These are phyloP conservation scores for Chlorociboria aeruginascens DNA, from an alignment of 495 filamentous ascomycete species.

Conservation along the genomic window DNA sequence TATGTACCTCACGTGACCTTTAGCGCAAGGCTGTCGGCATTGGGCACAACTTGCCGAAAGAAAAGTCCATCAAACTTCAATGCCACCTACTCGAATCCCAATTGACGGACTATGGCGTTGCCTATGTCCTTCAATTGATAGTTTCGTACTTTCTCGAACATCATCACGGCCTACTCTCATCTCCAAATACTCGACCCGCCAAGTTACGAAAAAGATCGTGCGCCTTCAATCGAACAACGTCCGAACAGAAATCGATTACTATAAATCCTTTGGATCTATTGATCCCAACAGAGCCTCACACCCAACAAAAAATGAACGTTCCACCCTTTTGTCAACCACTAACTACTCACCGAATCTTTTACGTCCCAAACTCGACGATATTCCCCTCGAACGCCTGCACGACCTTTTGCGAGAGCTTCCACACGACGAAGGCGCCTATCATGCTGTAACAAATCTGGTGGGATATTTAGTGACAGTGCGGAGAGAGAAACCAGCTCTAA, in stretches of 20 bases:
- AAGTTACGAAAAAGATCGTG: too few relatives aligned
- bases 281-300: too few relatives aligned
- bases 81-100: slow-evolving; percentile 24
- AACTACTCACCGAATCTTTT: too few relatives aligned
- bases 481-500: slow-evolving; percentile 47
- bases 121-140: slow-evolving; percentile 48
- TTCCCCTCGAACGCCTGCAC: slow-evolving; percentile 26
- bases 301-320: too few relatives aligned
- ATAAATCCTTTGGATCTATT: too few relatives aligned
- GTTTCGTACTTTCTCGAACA: slow-evolving; percentile 16
- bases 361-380: background rate
- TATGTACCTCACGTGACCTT: too few relatives aligned
- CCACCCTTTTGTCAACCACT: too few relatives aligned
- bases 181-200: background rate
- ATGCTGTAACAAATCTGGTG: slow-evolving; percentile 29
- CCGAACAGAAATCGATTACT: too few relatives aligned
- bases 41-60: background rate
- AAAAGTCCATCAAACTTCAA: slow-evolving; percentile 6
- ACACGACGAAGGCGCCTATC: slow-evolving; percentile 20
- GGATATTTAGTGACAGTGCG: slow-evolving; percentile 48
- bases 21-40: slow-evolving; percentile 2
- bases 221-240: too few relatives aligned
- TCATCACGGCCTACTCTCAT: background rate
- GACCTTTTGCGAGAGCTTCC: slow-evolving; percentile 29
- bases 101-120: slow-evolving; percentile 57